phyloP scores from a whole-genome alignment of 495 filamentous ascomycete species.

The Neurospora discreta region DNA sequence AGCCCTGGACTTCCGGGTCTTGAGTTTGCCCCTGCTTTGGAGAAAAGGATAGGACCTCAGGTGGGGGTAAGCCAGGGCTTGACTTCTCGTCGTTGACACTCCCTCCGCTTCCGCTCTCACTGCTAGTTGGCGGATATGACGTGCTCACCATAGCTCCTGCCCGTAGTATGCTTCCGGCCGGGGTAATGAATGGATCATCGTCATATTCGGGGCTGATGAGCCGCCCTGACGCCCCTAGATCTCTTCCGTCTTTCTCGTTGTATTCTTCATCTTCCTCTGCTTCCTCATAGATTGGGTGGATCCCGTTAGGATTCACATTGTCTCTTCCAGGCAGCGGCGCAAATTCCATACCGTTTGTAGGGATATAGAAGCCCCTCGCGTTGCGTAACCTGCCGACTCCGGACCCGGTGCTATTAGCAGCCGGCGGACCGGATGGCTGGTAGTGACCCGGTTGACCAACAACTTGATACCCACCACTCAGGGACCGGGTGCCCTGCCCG shows the following conservation, averaged over 20 bases:
- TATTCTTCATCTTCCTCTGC: conserved; percentile 66
- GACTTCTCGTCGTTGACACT: not conserved
- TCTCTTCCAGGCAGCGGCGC: conserved; percentile 1
- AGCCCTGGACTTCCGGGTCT: conserved; percentile 45
- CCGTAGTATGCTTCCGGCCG: conserved; percentile 4
- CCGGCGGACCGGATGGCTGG: not conserved
- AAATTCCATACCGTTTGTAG: conserved; percentile 16
- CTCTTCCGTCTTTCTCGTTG: conserved; percentile 20
- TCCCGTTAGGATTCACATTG: conserved; percentile 13
- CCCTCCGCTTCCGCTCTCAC: conserved; percentile 1
- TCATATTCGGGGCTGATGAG: conserved; percentile 9
- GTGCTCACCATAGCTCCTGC: not conserved
- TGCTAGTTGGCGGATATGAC: not conserved
- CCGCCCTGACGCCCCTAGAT: conserved; percentile 6
- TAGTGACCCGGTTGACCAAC: not conserved
- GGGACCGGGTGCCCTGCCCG: conserved; percentile 23
- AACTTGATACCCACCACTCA: conserved; percentile 2
- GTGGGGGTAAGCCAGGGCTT: not conserved
- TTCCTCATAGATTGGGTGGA: conserved; percentile 48
- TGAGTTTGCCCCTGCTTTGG: conserved; percentile 13
- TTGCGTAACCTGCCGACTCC: conserved; percentile 5
- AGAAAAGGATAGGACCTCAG: conserved; percentile 16
- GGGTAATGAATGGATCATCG: conserved; percentile 36
- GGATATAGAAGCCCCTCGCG: conserved; percentile 20
- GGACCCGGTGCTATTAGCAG: not conserved